phyloP scores from a whole-genome alignment of 257 asterid species.

The Leonotis leonurus region DNA sequence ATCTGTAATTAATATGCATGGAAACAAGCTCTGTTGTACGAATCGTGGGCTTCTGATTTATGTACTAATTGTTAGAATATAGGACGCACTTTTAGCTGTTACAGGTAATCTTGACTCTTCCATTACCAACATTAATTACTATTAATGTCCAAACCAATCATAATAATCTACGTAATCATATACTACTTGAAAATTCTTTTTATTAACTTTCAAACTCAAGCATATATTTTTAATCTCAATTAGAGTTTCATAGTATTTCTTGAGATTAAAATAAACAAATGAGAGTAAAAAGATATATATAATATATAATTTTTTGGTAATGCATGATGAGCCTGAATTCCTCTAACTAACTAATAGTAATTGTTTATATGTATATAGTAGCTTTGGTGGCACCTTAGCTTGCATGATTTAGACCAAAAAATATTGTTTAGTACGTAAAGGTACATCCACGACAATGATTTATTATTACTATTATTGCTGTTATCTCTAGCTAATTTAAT shows the following conservation, averaged over 20 bases:
- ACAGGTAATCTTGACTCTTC: conserved; percentile 28
- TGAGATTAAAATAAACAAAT: background rate
- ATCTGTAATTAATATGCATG: too few species aligned
- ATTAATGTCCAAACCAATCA: conserved; percentile 2
- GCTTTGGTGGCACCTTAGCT: conserved; percentile 16
- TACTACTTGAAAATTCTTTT: too few species aligned
- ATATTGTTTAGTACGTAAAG: conserved; percentile 29
- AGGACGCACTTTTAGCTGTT: conserved; percentile 26
- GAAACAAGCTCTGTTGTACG: conserved; percentile 22
- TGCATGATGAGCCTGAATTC: conserved; percentile 6
- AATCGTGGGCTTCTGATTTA: conserved; percentile 21
- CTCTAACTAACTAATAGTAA: too few species aligned
- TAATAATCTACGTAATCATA: too few species aligned
- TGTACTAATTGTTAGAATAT: conserved; percentile 25
- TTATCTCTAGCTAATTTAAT: background rate
- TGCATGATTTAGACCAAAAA: conserved; percentile 22
- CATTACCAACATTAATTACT: conserved; percentile 18
- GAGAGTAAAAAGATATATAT: too few species aligned
- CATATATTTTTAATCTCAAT: too few species aligned
- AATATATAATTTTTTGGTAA: background rate
- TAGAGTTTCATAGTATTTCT: background rate
- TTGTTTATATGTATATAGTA: too few species aligned
- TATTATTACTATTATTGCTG: conserved; percentile 1
- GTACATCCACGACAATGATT: conserved; percentile 17
- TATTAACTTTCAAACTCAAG: too few species aligned